phyloP scores from a whole-genome alignment of 352 stramenopile genomes.

The Pseudoperonospora humuli region DNA sequence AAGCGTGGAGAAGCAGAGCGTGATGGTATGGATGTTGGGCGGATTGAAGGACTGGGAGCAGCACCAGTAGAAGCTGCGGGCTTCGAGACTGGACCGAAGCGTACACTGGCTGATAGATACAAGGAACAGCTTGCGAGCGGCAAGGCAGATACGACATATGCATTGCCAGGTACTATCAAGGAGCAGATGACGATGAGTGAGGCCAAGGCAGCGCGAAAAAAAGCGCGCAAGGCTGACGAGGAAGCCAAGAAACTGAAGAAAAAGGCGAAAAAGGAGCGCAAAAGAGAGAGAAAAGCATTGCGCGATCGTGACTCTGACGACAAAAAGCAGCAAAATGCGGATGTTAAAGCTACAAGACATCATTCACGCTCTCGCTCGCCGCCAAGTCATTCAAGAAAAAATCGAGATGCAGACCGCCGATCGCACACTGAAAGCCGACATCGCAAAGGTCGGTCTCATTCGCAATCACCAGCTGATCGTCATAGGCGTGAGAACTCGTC shows the following conservation, averaged over 20 bases:
- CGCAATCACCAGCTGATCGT: conserved; percentile 11
- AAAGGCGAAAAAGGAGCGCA: conserved; percentile 53
- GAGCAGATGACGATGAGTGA: conserved; percentile 27
- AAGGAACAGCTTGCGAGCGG: conserved; percentile 49
- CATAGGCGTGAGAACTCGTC: conserved; percentile 6
- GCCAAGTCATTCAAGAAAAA: conserved; percentile 2
- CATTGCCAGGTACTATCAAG: conserved; percentile 37
- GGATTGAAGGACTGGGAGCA: conserved; percentile 82
- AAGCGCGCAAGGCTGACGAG: conserved; percentile 51
- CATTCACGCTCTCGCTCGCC: conserved; percentile 15
- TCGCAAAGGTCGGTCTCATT: conserved; percentile 13
- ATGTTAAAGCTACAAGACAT: conserved; percentile 3
- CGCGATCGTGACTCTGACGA: conserved; percentile 6
- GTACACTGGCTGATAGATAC: conserved; percentile 66
- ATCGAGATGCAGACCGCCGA: neutral
- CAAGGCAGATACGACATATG: conserved; percentile 51
- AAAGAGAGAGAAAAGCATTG: conserved; percentile 26
- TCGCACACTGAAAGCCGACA: conserved; percentile 12
- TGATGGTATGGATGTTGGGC: conserved; percentile 61
- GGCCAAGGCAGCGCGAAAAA: conserved; percentile 47
- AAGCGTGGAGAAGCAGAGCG: conserved; percentile 65
- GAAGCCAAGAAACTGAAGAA: conserved; percentile 58
- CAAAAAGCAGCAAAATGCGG: conserved; percentile 1
- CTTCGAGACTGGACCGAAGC: conserved; percentile 43
- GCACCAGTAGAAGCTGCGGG: conserved; percentile 40